phyloP scores from a whole-genome alignment of 306 rosid genomes.

The Hippophae rhamnoides region DNA sequence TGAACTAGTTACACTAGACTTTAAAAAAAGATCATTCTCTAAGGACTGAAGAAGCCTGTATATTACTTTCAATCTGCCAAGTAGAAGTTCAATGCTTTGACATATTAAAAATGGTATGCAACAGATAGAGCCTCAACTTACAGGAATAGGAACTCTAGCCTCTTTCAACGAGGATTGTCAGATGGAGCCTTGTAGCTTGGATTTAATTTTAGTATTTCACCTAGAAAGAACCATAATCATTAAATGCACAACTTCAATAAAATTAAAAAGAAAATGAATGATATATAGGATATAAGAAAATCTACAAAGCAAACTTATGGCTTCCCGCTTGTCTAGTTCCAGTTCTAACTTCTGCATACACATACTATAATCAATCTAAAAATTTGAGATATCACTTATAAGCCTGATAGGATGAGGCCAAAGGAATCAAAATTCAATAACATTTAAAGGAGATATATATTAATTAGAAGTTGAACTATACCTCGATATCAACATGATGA shows the following conservation, averaged over 20 bases:
- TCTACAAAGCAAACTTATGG: constrained; percentile 45
- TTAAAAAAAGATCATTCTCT: no score
- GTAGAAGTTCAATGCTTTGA: no score
- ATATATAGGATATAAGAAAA: constrained; percentile 15
- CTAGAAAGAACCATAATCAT: constrained; percentile 31
- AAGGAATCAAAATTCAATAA: neutral
- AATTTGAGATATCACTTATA: constrained; percentile 7
- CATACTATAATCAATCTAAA: constrained; percentile 20
- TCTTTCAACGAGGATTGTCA: constrained; percentile 72
- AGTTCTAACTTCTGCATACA: constrained; percentile 41
- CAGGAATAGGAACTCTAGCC: constrained; percentile 63
- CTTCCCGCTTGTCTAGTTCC: constrained; percentile 74
- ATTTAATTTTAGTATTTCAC: constrained; percentile 74
- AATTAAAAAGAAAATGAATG: neutral
- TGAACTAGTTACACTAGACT: no score
- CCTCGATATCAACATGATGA: constrained; percentile 42
- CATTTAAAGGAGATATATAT: neutral
- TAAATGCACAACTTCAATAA: neutral
- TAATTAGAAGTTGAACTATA: constrained; percentile 13
- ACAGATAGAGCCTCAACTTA: constrained; percentile 37
- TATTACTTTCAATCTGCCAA: no score
- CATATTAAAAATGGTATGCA: neutral
- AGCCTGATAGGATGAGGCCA: constrained; percentile 2
- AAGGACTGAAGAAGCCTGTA: no score
- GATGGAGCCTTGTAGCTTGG: constrained; percentile 83